A percentile compares a stretch with the other conserved stretches of the same genome.
These are phyloP conservation scores for Erysiphe pulchra DNA, from an alignment of 2,329 filamentous ascomycete genomes.

Conservation along the genomic window DNA sequence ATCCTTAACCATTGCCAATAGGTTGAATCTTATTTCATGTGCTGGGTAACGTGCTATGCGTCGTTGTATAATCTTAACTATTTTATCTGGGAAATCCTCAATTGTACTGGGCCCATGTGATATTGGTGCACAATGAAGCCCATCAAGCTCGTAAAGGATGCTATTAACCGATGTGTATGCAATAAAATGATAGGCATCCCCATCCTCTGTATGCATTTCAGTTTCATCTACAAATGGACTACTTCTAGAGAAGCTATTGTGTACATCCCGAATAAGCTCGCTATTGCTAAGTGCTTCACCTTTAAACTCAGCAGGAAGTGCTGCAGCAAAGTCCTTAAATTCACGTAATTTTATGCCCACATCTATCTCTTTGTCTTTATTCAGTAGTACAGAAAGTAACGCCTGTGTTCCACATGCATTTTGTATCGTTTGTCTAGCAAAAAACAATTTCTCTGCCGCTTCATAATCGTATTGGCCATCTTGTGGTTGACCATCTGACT, in stretches of 20 bases:
- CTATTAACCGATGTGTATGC: constrained; percentile 68
- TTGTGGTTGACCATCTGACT: constrained; percentile 29
- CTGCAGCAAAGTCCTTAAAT: constrained; percentile 47
- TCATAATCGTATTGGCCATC: constrained; percentile 62
- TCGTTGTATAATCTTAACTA: constrained; percentile 68
- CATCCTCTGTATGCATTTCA: constrained; percentile 41
- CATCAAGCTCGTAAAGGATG: constrained; percentile 79
- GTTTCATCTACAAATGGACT: constrained; percentile 90
- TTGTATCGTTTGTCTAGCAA: constrained; percentile 91
- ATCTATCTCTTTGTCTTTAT: constrained; percentile 40
- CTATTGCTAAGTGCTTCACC: constrained; percentile 49
- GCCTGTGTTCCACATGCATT: constrained; percentile 97
- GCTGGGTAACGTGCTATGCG: constrained; percentile 66
- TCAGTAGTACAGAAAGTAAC: constrained; percentile 71
- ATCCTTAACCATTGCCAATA: constrained; percentile 79
- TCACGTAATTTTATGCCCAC: constrained; percentile 33
- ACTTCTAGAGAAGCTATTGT: constrained; percentile 48
- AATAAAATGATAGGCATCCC: constrained; percentile 94
- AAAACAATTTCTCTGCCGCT: constrained; percentile 61
- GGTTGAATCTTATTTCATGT: constrained; percentile 82
- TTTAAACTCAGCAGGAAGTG: constrained; percentile 38
- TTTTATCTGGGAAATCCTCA: constrained; percentile 50
- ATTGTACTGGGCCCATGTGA: constrained; percentile 50
- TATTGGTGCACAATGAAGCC: constrained; percentile 78
- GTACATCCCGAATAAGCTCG: constrained; percentile 29